Evolutionary conservation across 2,329 filamentous ascomycete genomes (phyloP), one percentile per base, ranked within the genome.

Genomic region (Lasiodiplodia sp.): DNA sequence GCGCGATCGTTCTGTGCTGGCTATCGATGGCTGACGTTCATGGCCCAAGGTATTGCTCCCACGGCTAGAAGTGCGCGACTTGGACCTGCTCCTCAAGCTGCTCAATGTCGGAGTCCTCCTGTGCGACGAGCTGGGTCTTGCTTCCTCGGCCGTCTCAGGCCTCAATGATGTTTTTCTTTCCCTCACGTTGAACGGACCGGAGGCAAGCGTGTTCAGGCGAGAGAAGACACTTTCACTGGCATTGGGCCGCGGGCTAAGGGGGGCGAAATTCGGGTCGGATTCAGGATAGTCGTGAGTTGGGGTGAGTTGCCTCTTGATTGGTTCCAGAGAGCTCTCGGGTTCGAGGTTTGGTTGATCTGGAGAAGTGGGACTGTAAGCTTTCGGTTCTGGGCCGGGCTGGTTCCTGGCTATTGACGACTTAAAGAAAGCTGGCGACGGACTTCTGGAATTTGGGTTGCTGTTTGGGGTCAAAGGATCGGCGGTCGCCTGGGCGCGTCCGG

Each of bases 181-280:
- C 40, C 37, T 62, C 37, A 49, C 66, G 16, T 63, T 57, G 25
- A 68, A 68, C 37, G 90, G 90, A 0, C 89, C 90, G 1, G 90
- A 88, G 1, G 87, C 84, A 74, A 92, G 90, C 10, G 82, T 85
- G 72, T 92, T 86, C 84, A 92, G 87, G 64, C 88, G 86, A 70
- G 87, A 85, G 72, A 91, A 74, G 34, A 92, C 58, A 65, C 78
- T 82, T 60, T 77, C 80, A 69, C 78, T 80, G 21, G 76, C 80
- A 71, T 78, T 78, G 1, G 74, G 75, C 40, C 77, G 77, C 31
- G 87, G 86, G 70, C 83, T 88, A 23, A 82, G 77, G 4, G 85
- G 82, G 25, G 84, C 84, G 73, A 84, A 84, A 3, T 76, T 71
- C 16, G 78, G 76, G 63, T 75, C 76, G 18, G 78, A 73, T 67